phyloP scores from a whole-genome alignment of 1,139 yeast genomes.

The Zygoascus meyerae region DNA sequence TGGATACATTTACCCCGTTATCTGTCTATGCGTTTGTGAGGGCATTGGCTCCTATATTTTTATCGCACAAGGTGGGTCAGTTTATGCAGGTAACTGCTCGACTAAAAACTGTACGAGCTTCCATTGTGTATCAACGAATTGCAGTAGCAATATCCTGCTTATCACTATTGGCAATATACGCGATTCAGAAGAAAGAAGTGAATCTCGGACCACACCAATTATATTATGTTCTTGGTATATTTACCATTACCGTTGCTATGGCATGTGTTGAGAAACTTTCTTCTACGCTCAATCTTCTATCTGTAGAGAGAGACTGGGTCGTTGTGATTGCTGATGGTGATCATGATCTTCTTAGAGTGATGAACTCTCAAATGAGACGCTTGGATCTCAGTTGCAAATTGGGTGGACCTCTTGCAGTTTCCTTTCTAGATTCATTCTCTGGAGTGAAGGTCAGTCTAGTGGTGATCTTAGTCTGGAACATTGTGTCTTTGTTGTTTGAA shows the following conservation, averaged over 20 bases:
- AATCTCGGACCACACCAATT: conserved; percentile 1
- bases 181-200: conserved; percentile 11
- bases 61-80: conserved; percentile 27
- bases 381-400: conserved; percentile 37
- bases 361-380: conserved; percentile 35
- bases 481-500: conserved; percentile 31
- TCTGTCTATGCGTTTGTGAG: conserved; percentile 33
- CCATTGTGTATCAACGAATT: conserved; percentile 33
- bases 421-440: conserved; percentile 29
- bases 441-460: conserved; percentile 24
- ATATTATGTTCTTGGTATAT: conserved; percentile 10
- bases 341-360: conserved; percentile 22
- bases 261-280: conserved; percentile 36
- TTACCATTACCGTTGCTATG: conserved; percentile 25
- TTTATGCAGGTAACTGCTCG: conserved; percentile 29
- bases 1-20: conserved; percentile 30
- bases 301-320: conserved; percentile 40
- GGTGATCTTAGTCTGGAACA: conserved; percentile 28
- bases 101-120: conserved; percentile 28
- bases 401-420: conserved; percentile 35
- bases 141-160: conserved; percentile 30
- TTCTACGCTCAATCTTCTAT: conserved; percentile 33
- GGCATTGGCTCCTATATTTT: conserved; percentile 28
- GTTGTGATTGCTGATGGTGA: conserved; percentile 34
- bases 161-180: conserved; percentile 21